Conservation (phyloP, 441 rosid species). For the Bocquillonia castaneifolia region DNA sequence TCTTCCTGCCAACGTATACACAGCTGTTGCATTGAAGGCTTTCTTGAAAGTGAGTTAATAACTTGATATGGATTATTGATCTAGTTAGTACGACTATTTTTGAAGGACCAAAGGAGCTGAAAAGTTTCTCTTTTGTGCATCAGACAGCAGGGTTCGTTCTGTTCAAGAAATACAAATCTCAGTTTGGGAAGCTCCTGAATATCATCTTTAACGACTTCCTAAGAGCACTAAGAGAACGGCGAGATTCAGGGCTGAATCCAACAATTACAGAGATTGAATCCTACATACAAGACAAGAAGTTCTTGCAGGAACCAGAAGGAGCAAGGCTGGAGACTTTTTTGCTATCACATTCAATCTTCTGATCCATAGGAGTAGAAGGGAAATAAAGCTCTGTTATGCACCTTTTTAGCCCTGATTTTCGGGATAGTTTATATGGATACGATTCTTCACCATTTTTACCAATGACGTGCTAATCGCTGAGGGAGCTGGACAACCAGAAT, state of each 20-base stretch:
- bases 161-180: constrained; percentile 50
- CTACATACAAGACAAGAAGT: constrained; percentile 57
- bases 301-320: constrained; percentile 63
- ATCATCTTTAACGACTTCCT: constrained; percentile 52
- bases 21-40: constrained; percentile 66
- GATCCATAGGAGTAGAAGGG: too few species aligned
- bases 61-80: constrained; percentile 5
- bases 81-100: not conserved
- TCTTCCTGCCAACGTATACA: constrained; percentile 62
- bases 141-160: constrained; percentile 85
- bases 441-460: too few species aligned
- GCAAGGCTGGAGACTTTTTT: constrained; percentile 37
- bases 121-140: constrained; percentile 11
- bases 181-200: constrained; percentile 58
- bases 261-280: constrained; percentile 44
- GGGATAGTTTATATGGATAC: too few species aligned
- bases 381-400: too few species aligned
- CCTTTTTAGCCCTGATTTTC: too few species aligned
- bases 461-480: too few species aligned
- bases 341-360: constrained; percentile 39
- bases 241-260: constrained; percentile 41
- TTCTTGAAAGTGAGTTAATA: constrained; percentile 70
- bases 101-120: not conserved
- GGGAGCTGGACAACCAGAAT: too few species aligned
- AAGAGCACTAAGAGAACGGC: constrained; percentile 39